phyloP scores from a whole-genome alignment of 2,329 filamentous ascomycete species.

The Talaromyces atroroseus region DNA sequence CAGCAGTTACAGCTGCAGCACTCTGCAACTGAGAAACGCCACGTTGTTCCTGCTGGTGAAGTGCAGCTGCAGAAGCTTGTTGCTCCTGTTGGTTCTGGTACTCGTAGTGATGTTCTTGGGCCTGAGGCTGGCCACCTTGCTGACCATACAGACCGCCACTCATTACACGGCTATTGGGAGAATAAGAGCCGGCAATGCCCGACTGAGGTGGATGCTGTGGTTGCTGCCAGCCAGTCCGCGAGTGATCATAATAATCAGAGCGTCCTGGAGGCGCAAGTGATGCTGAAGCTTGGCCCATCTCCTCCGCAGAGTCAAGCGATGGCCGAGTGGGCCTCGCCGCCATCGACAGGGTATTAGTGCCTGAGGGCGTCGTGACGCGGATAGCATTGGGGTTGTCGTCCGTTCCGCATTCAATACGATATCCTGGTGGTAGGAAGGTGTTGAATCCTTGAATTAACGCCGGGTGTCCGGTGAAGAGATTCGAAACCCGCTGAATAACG shows the following conservation, averaged over 20 bases:
- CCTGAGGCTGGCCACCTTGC: constrained; percentile 31
- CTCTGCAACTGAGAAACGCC: constrained; percentile 62
- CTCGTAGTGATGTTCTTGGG: constrained; percentile 40
- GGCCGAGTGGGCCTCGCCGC: constrained; percentile 25
- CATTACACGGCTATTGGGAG: constrained; percentile 36
- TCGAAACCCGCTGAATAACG: constrained; percentile 93
- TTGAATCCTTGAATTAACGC: constrained; percentile 97
- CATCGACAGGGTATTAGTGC: constrained; percentile 91
- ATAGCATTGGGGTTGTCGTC: constrained; percentile 95
- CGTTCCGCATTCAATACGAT: constrained; percentile 91
- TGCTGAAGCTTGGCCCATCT: constrained; percentile 26
- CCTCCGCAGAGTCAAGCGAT: constrained; percentile 29
- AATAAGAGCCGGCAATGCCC: constrained; percentile 33
- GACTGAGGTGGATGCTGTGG: constrained; percentile 27
- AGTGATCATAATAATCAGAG: constrained; percentile 37
- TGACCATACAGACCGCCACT: constrained; percentile 31
- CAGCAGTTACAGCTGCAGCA: constrained; percentile 48
- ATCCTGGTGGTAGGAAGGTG: constrained; percentile 91
- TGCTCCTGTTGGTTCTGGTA: constrained; percentile 41
- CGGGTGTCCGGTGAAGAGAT: constrained; percentile 90
- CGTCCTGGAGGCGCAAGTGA: constrained; percentile 28
- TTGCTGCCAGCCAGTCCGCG: constrained; percentile 37
- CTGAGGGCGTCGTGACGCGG: constrained; percentile 92
- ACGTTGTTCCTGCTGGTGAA: constrained; percentile 61
- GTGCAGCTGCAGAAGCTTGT: constrained; percentile 42